These are phyloP conservation scores for Gastrolobium villosum DNA, from an alignment of 306 rosid genomes.

Conservation along the genomic window DNA sequence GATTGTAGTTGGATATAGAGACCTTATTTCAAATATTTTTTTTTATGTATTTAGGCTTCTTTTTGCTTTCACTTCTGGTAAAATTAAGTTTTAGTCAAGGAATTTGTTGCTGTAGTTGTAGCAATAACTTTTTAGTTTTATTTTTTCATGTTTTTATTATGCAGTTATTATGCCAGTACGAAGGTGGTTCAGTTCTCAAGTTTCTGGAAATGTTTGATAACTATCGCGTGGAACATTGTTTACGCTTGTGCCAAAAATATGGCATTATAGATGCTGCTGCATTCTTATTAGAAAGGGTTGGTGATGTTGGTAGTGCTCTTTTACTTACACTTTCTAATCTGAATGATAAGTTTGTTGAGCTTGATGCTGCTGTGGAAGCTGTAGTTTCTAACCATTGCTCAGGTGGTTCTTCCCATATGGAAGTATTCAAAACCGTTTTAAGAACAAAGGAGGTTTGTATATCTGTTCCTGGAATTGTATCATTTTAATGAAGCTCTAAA, in stretches of 20 bases:
- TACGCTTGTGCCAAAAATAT: conserved; percentile 87
- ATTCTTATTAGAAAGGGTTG: conserved; percentile 92
- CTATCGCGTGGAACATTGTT: conserved; percentile 93
- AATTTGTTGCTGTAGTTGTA: conserved; percentile 22
- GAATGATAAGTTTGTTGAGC: conserved; percentile 76
- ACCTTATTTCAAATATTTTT: conserved; percentile 26
- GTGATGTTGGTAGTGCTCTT: conserved; percentile 95
- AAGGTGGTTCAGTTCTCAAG: conserved; percentile 88
- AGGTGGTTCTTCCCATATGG: conserved; percentile 56
- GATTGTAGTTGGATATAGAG: conserved; percentile 23
- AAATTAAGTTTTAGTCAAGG: not conserved
- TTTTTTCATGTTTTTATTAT: conserved; percentile 46
- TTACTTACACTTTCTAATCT: conserved; percentile 84
- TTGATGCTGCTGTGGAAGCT: conserved; percentile 78
- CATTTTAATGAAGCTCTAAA: conserved; percentile 40
- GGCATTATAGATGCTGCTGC: conserved; percentile 93
- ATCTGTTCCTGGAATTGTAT: conserved; percentile 37
- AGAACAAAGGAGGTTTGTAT: conserved; percentile 78
- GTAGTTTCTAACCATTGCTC: conserved; percentile 55
- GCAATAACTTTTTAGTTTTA: conserved; percentile 24
- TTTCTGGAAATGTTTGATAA: conserved; percentile 93
- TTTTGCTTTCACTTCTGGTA: conserved; percentile 11
- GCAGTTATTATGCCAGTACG: conserved; percentile 91
- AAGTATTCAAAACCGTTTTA: conserved; percentile 53
- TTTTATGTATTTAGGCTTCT: conserved; percentile 15